Base-by-base conservation (phyloP, 768 basidiomycete genomes). In the Sarcomyxa edulis region DNA sequence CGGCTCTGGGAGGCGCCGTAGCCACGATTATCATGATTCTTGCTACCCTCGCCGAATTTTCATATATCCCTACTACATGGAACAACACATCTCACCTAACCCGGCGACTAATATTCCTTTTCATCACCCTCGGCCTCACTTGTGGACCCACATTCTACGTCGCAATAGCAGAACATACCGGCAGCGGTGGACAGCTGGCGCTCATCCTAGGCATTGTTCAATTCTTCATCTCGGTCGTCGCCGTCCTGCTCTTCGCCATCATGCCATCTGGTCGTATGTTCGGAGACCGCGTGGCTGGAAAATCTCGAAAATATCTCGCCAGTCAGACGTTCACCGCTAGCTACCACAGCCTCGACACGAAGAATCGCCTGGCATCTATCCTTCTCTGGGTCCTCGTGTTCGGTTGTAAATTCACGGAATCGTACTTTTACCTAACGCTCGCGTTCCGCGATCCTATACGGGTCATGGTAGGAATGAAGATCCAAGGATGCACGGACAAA, bases 251-350 rank as follows among this genome's bases (percentile, higher is more conserved):
- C 6, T 98, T 98, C 58, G 78, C 89, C 18, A 72, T 90, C 54
- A 78, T 99, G 64, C 96, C 96, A 0, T 96, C 93, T 1, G 96
- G 93, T 0, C 81, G 95, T 14, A 97, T 98, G 92, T 99, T 99
- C 54, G 96, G 96, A 22, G 96, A 99, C 59, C 80, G 95, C 39
- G 96, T 99, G 0, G 90, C 86, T 0, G 87, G 95, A 35, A 97
- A 95, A 65, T 84, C 83, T 10, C 72, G 96, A 48, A 99, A 99
- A 57, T 98, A 99, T 59, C 85, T 99, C 31, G 96, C 96, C 6
- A 93, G 84, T 47, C 96, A 99, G 59, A 98, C 96, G 0, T 98
- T 99, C 65, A 98, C 96, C 0, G 96, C 95, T 0, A 88, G 86
- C 41, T 99, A 99, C 60, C 94, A 92, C 0, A 48, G 67, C 4